phyloP scores from a whole-genome alignment of 2,329 filamentous ascomycete species.

The Lachnellula arida region DNA sequence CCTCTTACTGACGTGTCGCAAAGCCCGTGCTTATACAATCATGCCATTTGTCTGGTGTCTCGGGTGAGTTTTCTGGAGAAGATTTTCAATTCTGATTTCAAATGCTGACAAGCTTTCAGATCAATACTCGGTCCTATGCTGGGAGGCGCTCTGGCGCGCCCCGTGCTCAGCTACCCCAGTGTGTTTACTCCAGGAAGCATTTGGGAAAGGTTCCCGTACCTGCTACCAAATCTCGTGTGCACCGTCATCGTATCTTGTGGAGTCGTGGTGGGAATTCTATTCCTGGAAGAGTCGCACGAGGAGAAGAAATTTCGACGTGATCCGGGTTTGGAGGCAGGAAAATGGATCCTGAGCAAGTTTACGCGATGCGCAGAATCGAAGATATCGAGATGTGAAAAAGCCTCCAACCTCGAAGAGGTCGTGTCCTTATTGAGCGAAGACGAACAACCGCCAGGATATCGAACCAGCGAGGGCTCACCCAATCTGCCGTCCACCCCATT shows the following conservation, averaged over 20 bases:
- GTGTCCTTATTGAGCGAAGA: constrained; percentile 58
- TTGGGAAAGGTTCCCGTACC: constrained; percentile 83
- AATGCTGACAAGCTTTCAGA: constrained; percentile 36
- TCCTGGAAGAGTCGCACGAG: constrained; percentile 90
- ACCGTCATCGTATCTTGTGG: constrained; percentile 72
- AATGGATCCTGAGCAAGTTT: constrained; percentile 54
- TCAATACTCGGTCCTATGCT: constrained; percentile 91
- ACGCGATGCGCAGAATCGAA: constrained; percentile 28
- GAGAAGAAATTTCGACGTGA: constrained; percentile 75
- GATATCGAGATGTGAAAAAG: constrained; percentile 35
- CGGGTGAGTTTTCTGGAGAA: constrained; percentile 52
- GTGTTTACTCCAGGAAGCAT: constrained; percentile 69
- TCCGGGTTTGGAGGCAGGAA: constrained; percentile 69
- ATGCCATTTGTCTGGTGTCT: constrained; percentile 99
- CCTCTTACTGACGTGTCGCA: constrained; percentile 24
- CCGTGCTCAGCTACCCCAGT: constrained; percentile 74
- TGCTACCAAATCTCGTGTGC: constrained; percentile 89
- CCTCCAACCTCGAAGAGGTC: constrained; percentile 36
- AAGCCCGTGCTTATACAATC: constrained; percentile 88
- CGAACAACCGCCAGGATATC: constrained; percentile 65
- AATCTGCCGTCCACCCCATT: constrained; percentile 37
- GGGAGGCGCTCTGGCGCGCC: constrained; percentile 83
- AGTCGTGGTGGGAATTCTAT: constrained; percentile 73
- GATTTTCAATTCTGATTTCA: background rate
- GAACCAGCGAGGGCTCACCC: constrained; percentile 53